Percentiles rank a stretch among this genome's conserved stretches.
These are phyloP conservation scores for Myrmaecium sp. DNA, from an alignment of 2,329 filamentous ascomycete species.

Conservation along the genomic window DNA sequence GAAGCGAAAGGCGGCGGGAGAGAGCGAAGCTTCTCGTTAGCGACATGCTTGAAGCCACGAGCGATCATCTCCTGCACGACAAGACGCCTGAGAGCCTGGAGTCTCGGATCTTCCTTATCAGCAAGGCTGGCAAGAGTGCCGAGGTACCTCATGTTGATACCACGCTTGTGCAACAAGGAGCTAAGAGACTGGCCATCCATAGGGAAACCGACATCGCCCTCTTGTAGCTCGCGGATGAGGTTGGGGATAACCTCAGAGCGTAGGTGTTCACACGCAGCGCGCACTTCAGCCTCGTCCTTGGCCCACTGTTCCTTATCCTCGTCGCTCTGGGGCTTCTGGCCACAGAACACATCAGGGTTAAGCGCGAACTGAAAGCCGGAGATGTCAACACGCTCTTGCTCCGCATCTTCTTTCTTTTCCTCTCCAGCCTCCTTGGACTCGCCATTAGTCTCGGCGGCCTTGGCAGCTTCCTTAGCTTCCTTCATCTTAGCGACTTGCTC, in stretches of 20 bases:
- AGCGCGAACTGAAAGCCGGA: slow-evolving; percentile 75
- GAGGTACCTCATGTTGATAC: slow-evolving; percentile 94
- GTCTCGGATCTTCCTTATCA: slow-evolving; percentile 40
- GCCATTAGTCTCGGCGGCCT: slow-evolving; percentile 11
- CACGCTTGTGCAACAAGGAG: slow-evolving; percentile 81
- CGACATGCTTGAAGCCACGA: slow-evolving; percentile 89
- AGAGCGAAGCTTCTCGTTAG: slow-evolving; percentile 61
- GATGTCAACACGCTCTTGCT: slow-evolving; percentile 62
- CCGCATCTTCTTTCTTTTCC: slow-evolving; percentile 14
- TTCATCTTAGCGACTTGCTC: slow-evolving; percentile 41
- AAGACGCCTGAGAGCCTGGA: slow-evolving; percentile 62
- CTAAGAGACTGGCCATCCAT: slow-evolving; percentile 94
- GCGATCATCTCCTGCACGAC: slow-evolving; percentile 83
- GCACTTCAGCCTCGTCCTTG: slow-evolving; percentile 76
- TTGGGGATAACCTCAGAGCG: slow-evolving; percentile 65
- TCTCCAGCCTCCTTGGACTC: slow-evolving; percentile 19
- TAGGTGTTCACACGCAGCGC: slow-evolving; percentile 65
- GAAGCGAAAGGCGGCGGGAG: slow-evolving; percentile 67
- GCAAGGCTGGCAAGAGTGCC: slow-evolving; percentile 62
- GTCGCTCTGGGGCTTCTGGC: slow-evolving; percentile 75
- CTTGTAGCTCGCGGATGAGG: slow-evolving; percentile 69
- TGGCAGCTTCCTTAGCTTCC: slow-evolving; percentile 16
- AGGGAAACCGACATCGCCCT: slow-evolving; percentile 89
- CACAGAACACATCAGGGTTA: slow-evolving; percentile 92
- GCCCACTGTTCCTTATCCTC: slow-evolving; percentile 73